Conservation (phyloP, 2,329 filamentous ascomycete genomes). For the Diaporthe australafricana region DNA sequence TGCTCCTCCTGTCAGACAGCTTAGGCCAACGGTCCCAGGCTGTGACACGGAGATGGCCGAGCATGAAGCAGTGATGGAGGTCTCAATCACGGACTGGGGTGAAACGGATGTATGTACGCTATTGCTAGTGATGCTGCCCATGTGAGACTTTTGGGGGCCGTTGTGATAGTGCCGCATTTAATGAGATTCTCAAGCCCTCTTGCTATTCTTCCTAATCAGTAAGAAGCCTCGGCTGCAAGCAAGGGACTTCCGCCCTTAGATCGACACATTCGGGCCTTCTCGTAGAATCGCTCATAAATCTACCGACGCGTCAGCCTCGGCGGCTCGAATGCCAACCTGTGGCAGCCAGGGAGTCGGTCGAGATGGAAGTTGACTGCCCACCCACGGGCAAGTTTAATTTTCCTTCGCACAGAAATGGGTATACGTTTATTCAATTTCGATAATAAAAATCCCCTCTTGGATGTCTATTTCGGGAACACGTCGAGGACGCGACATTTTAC, state of each 20-base stretch:
- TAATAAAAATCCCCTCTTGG: not conserved
- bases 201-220: not conserved
- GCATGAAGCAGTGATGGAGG: not conserved
- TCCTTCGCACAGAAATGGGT: not conserved
- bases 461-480: not conserved
- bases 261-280: constrained; percentile 21
- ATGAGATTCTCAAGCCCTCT: not conserved
- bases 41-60: constrained; percentile 27
- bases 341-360: constrained; percentile 4
- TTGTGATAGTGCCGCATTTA: constrained; percentile 12
- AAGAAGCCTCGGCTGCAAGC: constrained; percentile 8
- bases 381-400: not conserved
- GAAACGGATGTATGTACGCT: constrained; percentile 15
- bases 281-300: not conserved
- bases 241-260: constrained; percentile 8
- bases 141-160: constrained; percentile 23
- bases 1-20: not conserved
- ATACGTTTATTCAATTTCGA: not conserved
- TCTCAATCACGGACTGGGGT: not conserved
- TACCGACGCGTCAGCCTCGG: constrained; percentile 13
- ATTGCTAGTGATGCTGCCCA: constrained; percentile 11
- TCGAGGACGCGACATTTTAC: not conserved
- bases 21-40: not conserved
- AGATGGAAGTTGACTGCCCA: not conserved
- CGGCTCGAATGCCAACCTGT: not conserved